phyloP scores from a whole-genome alignment of 495 filamentous ascomycete genomes.

The Letharia lupina region DNA sequence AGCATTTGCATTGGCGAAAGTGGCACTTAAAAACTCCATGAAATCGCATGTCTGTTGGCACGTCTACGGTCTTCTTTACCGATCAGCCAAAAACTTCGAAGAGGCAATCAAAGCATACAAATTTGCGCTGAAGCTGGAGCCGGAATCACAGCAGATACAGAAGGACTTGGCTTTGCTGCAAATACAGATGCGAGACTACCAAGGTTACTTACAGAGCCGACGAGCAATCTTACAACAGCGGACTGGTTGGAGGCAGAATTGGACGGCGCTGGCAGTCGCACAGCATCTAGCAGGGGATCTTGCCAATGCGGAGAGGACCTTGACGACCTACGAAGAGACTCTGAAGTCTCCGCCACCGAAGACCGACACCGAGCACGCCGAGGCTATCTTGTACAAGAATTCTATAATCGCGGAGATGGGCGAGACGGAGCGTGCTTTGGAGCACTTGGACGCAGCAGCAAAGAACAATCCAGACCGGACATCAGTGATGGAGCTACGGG shows the following conservation, averaged over 20 bases:
- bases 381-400: constrained; percentile 94
- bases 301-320: constrained; percentile 76
- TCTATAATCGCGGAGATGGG: constrained; percentile 82
- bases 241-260: constrained; percentile 76
- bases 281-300: constrained; percentile 83
- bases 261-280: constrained; percentile 90
- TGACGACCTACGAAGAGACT: constrained; percentile 88
- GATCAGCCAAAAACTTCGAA: constrained; percentile 91
- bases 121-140: constrained; percentile 83
- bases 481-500: constrained; percentile 82
- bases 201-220: constrained; percentile 83
- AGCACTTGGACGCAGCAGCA: constrained; percentile 70
- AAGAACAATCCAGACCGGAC: constrained; percentile 76
- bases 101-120: constrained; percentile 99
- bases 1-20: constrained; percentile 85
- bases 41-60: constrained; percentile 99
- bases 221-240: constrained; percentile 73
- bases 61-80: constrained; percentile 93
- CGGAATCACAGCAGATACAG: constrained; percentile 87
- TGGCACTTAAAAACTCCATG: constrained; percentile 88
- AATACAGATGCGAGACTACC: constrained; percentile 93
- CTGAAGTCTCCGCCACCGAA: constrained; percentile 66
- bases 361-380: constrained; percentile 86
- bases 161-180: constrained; percentile 88
- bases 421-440: constrained; percentile 68